These are phyloP conservation scores for Sordariomycetes sp. DNA, from an alignment of 2,329 filamentous ascomycete genomes.

Conservation along the genomic window DNA sequence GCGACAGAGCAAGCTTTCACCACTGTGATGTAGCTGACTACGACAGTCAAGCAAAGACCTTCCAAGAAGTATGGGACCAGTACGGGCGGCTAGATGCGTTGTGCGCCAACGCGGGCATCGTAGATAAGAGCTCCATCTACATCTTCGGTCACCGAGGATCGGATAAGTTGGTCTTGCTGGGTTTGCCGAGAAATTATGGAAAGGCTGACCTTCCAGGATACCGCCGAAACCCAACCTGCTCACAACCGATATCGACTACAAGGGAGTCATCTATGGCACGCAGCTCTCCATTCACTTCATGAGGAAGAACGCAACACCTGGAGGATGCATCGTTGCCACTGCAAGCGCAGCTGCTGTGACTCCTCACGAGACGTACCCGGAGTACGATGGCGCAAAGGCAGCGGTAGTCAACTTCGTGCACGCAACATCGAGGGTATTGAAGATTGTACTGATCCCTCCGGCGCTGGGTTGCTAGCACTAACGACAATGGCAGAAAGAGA, in stretches of 20 bases:
- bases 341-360: constrained; percentile 31
- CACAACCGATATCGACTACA: constrained; percentile 40
- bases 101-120: constrained; percentile 40
- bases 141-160: constrained; percentile 16
- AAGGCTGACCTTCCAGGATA: constrained; percentile 10
- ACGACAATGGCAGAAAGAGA: constrained; percentile 24
- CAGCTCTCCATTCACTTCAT: constrained; percentile 43
- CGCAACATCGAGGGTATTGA: constrained; percentile 25
- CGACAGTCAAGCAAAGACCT: constrained; percentile 29
- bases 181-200: neutral
- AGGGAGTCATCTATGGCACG: constrained; percentile 39
- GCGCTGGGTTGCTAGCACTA: neutral
- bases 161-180: constrained; percentile 5
- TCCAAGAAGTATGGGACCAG: constrained; percentile 28
- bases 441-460: constrained; percentile 10
- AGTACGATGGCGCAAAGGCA: constrained; percentile 42
- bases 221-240: constrained; percentile 33
- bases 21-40: constrained; percentile 36
- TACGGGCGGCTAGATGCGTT: constrained; percentile 38
- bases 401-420: constrained; percentile 30
- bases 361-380: constrained; percentile 32
- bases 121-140: constrained; percentile 34
- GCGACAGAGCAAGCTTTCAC: constrained; percentile 29
- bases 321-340: constrained; percentile 34
- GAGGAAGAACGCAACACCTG: constrained; percentile 33